These are phyloP conservation scores for Blastomyces gilchristii DNA, from an alignment of 2,329 filamentous ascomycete genomes.

Conservation along the genomic window DNA sequence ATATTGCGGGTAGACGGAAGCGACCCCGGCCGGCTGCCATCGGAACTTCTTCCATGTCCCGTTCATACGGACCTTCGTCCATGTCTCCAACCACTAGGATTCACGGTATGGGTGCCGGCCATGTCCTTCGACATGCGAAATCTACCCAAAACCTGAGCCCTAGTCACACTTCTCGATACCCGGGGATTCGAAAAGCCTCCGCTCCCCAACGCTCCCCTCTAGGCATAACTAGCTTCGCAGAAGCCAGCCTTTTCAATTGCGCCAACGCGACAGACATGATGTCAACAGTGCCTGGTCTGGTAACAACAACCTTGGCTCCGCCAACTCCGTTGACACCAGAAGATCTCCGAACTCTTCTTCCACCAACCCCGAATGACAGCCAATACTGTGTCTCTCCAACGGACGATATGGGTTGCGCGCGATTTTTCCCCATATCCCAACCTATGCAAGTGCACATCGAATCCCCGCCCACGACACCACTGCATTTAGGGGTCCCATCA, in stretches of 20 bases:
- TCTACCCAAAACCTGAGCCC: conserved; percentile 34
- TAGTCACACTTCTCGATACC: conserved; percentile 29
- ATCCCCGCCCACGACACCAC: conserved; percentile 37
- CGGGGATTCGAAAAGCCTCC: conserved; percentile 38
- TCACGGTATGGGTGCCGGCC: conserved; percentile 25
- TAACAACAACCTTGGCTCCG: conserved; percentile 30
- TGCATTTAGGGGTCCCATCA: conserved; percentile 30
- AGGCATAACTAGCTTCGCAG: conserved; percentile 37
- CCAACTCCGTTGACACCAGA: conserved; percentile 37
- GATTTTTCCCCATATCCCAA: conserved; percentile 31
- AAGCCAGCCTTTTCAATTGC: conserved; percentile 29
- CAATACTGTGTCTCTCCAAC: conserved; percentile 30
- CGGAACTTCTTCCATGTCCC: conserved; percentile 32
- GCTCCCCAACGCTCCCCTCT: conserved; percentile 39
- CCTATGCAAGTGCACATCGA: conserved; percentile 34
- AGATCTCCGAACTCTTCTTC: conserved; percentile 33
- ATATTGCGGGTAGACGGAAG: conserved; percentile 39
- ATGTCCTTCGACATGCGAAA: conserved; percentile 37
- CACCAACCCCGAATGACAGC: conserved; percentile 30
- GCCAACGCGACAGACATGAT: conserved; percentile 26
- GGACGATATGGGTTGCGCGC: conserved; percentile 19
- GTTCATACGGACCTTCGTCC: conserved; percentile 31
- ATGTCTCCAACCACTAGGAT: conserved; percentile 34
- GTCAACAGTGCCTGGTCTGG: conserved; percentile 25
- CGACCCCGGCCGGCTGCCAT: conserved; percentile 38